Evolutionary conservation across 495 filamentous ascomycete species (phyloP).

Genomic region (Extremus antarcticus): DNA sequence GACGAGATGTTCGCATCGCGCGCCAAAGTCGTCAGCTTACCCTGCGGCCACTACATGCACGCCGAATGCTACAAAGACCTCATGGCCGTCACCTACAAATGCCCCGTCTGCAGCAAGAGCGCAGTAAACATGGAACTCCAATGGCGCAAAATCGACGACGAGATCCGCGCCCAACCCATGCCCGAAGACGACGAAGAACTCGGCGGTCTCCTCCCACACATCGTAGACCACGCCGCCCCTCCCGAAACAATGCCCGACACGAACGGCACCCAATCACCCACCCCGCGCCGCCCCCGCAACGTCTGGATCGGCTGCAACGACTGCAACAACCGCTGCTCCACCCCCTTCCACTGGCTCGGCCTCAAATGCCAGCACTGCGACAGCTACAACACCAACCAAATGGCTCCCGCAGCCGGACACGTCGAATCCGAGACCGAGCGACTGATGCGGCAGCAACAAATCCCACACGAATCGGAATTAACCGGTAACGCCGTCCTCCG

Average conservation of each 20-base stretch:
- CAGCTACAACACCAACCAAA: slow-evolving; percentile 35
- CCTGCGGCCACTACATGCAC: slow-evolving; percentile 94
- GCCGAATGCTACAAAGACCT: slow-evolving; percentile 72
- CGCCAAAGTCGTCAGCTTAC: slow-evolving; percentile 80
- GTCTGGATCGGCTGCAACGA: slow-evolving; percentile 89
- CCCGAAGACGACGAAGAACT: slow-evolving; percentile 37
- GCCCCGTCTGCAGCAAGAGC: slow-evolving; percentile 87
- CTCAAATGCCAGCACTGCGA: slow-evolving; percentile 70
- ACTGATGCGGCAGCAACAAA: slow-evolving; percentile 18
- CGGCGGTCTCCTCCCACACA: slow-evolving; percentile 10
- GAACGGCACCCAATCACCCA: slow-evolving; percentile 27
- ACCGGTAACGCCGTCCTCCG: slow-evolving; percentile 15
- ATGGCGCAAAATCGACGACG: slow-evolving; percentile 77
- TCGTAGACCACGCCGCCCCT: too few species aligned
- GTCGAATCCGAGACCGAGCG: slow-evolving; percentile 24
- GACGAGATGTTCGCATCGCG: slow-evolving; percentile 97
- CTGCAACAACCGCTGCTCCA: slow-evolving; percentile 73
- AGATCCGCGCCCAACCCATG: slow-evolving; percentile 85
- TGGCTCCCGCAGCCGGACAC: slow-evolving; percentile 23
- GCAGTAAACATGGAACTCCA: slow-evolving; percentile 94
- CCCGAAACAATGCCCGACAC: not conserved
- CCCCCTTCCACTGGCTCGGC: slow-evolving; percentile 89
- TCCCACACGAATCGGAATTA: slow-evolving; percentile 11
- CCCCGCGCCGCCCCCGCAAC: slow-evolving; percentile 26
- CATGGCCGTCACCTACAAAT: slow-evolving; percentile 80